Conservation (phyloP, 495 filamentous ascomycete genomes). For the Neurospora discreta region DNA sequence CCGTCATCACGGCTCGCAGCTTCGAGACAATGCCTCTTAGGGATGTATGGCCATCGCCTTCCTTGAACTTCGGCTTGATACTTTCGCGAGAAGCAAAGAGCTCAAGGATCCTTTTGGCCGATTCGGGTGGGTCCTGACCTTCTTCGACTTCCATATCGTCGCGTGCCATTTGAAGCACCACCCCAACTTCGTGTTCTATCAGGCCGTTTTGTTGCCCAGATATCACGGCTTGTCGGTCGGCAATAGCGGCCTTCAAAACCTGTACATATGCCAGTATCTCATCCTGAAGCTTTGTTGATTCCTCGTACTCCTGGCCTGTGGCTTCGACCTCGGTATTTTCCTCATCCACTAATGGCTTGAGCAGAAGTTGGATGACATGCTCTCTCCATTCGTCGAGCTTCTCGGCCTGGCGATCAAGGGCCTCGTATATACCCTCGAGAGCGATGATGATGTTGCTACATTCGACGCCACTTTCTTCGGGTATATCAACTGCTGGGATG, state of each 20-base stretch:
- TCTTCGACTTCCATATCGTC: slow-evolving; percentile 12
- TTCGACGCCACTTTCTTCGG: slow-evolving; percentile 23
- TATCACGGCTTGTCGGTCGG: slow-evolving; percentile 65
- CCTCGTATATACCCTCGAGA: slow-evolving; percentile 29
- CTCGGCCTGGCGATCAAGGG: slow-evolving; percentile 58
- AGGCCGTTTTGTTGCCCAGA: slow-evolving; percentile 67
- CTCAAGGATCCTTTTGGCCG: slow-evolving; percentile 39
- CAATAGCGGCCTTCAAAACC: slow-evolving; percentile 59
- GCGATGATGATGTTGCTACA: slow-evolving; percentile 18
- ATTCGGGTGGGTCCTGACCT: slow-evolving; percentile 55
- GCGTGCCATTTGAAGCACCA: slow-evolving; percentile 44
- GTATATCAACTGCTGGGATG: slow-evolving; percentile 39
- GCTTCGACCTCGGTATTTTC: slow-evolving; percentile 50
- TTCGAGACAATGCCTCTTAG: slow-evolving; percentile 58
- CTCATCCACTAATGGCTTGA: slow-evolving; percentile 69
- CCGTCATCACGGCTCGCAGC: slow-evolving; percentile 49
- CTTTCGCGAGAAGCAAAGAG: slow-evolving; percentile 45
- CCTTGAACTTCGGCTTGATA: slow-evolving; percentile 44
- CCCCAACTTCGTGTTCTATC: slow-evolving; percentile 63
- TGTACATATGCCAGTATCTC: slow-evolving; percentile 73
- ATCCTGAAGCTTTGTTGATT: slow-evolving; percentile 77
- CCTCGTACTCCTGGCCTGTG: slow-evolving; percentile 81
- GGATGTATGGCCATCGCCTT: slow-evolving; percentile 38
- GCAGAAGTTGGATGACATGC: slow-evolving; percentile 55
- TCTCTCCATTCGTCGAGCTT: slow-evolving; percentile 64